Evolutionary conservation across 306 rosid genomes (phyloP).

Genomic region (Elaeagnus macrophylla): DNA sequence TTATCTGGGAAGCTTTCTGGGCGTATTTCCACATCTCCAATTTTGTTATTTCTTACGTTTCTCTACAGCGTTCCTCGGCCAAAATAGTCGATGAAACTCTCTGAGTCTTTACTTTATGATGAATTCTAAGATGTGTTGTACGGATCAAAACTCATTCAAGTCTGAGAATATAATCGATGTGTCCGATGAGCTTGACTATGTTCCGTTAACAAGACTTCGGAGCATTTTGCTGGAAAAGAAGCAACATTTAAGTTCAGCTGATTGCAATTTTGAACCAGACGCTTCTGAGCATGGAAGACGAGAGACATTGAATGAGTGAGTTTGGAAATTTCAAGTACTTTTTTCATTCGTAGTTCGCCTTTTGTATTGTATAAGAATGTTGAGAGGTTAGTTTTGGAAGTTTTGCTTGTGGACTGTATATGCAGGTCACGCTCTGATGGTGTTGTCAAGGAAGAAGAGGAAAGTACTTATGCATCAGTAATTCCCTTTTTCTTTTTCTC

Average conservation of each 20-base stretch:
- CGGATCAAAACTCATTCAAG: neutral
- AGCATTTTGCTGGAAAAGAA: constrained; percentile 4
- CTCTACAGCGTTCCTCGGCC: neutral
- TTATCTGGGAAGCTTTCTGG: too few species aligned
- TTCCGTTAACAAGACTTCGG: constrained; percentile 34
- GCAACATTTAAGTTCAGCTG: neutral
- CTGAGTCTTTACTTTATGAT: neutral
- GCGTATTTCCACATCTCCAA: neutral
- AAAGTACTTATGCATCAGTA: constrained; percentile 24
- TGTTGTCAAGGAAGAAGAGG: constrained; percentile 20
- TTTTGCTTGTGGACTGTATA: neutral
- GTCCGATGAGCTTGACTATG: constrained; percentile 29
- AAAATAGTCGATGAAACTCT: too few species aligned
- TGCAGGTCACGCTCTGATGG: constrained; percentile 11
- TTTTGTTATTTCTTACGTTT: neutral
- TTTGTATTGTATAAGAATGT: too few species aligned
- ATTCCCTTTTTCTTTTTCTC: constrained; percentile 3
- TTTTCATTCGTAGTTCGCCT: neutral
- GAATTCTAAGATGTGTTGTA: constrained; percentile 14
- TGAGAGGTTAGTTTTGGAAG: too few species aligned
- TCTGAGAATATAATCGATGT: constrained; percentile 6
- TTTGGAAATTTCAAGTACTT: neutral
- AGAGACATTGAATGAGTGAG: constrained; percentile 6
- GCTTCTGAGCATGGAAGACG: constrained; percentile 8
- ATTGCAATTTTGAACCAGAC: constrained; percentile 2